Evolutionary conservation across 208 protist species (phyloP), one percentile per base, ranked within the genome.

Genomic region (Spongospora subterranea): DNA sequence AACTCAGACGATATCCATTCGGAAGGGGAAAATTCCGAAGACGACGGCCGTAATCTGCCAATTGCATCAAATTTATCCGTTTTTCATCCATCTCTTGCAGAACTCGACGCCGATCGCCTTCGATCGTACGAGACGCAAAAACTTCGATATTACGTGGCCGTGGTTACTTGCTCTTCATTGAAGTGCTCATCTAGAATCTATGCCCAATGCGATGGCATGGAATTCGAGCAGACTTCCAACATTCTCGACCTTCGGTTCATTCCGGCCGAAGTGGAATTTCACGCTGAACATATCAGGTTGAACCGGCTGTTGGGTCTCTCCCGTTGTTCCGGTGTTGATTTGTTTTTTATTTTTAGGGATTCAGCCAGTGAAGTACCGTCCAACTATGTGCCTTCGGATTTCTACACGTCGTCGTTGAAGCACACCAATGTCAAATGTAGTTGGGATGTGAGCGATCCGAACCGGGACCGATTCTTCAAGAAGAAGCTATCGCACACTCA

Each of bases 221-320:
- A 82, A 43, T 82, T 82, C 71, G 71, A 82, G 35, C 71, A 82
- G 71, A 82, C 71, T 6, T 82, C 71, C 17, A 82, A 82, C n/a
- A 45, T 82, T 6, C 71, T 82, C 71, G 71, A 82, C 35, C n/a
- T 82, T 6, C 71, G 71, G 13, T 82, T 82, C 40, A 43, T 82
- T 82, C 71, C 71, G 11, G 71, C 6, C n/a, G 71, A 82, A 20
- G 17, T 39, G 17, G 17, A 45, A 35, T 82, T 82, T 82, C n/a
- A 6, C 17, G 71, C 6, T 39, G 71, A 82, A 82, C 71, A 82
- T 43, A 6, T 82, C 71, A 82, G 71, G 71, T 82, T 45, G 11
- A 35, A 40, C 17, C 71, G 6, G 54, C 29, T 65, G 54, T 29
- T 39, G 17, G 24, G 6, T 60, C 50, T 60, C 6, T 6, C 24